These are phyloP conservation scores for Penicillium sp. DNA, from an alignment of 2,329 filamentous ascomycete genomes.

Conservation along the genomic window DNA sequence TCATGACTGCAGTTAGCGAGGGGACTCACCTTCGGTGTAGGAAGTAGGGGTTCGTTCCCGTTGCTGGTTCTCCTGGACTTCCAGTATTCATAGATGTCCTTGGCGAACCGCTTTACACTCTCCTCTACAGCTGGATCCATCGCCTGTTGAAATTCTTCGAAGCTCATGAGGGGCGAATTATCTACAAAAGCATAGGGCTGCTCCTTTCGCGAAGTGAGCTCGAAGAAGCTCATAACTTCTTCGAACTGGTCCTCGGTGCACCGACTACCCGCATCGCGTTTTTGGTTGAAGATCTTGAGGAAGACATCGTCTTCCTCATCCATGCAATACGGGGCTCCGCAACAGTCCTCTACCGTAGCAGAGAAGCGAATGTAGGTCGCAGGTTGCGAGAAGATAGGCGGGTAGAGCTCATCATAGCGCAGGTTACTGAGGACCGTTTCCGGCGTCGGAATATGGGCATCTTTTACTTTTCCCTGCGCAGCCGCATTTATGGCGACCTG, in stretches of 20 bases:
- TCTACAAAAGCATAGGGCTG: constrained; percentile 86
- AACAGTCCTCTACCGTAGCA: constrained; percentile 92
- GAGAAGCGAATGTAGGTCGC: constrained; percentile 95
- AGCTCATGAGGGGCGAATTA: constrained; percentile 67
- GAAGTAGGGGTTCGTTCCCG: no score
- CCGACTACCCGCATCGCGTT: constrained; percentile 51
- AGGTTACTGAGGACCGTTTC: constrained; percentile 56
- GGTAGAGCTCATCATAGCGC: constrained; percentile 84
- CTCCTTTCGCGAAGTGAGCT: constrained; percentile 71
- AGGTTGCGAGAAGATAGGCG: constrained; percentile 68
- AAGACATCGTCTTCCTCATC: constrained; percentile 79
- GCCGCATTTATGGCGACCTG: constrained; percentile 68
- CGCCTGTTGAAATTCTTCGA: constrained; percentile 64
- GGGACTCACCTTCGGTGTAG: no score
- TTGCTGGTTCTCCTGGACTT: no score
- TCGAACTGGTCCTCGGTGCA: constrained; percentile 90
- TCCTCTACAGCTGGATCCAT: constrained; percentile 52
- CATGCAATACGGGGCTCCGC: constrained; percentile 88
- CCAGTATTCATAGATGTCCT: constrained; percentile 85
- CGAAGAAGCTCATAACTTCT: constrained; percentile 86
- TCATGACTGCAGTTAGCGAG: constrained; percentile 15
- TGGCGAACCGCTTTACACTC: constrained; percentile 53
- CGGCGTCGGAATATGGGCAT: constrained; percentile 60
- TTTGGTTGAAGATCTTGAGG: constrained; percentile 73
- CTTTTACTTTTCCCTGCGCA: constrained; percentile 52